A percentile compares a stretch with the other conserved stretches of the same genome.
Conservation (phyloP, 768 basidiomycete genomes). For the Candolleomyces eurysporus region DNA sequence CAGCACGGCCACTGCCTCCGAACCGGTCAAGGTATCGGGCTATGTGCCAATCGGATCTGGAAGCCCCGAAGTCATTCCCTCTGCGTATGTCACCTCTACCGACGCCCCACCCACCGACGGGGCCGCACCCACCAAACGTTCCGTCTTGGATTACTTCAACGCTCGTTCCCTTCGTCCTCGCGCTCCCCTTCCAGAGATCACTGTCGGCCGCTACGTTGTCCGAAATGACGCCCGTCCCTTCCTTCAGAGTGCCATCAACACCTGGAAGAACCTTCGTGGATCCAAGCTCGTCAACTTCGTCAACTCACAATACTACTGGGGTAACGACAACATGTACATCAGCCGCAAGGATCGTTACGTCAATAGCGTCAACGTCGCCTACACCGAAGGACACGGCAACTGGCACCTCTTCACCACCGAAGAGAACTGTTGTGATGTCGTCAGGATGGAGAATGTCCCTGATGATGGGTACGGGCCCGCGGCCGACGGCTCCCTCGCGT, state of each 20-base stretch:
- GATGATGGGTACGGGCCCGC: background rate
- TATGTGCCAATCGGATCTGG: slow-evolving; percentile 2
- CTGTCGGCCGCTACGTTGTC: slow-evolving; percentile 11
- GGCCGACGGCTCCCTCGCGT: background rate
- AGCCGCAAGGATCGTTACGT: background rate
- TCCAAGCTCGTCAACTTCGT: slow-evolving; percentile 1
- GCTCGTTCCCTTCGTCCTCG: background rate
- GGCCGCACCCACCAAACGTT: background rate
- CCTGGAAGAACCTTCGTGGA: background rate
- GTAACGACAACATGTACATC: slow-evolving; percentile 3
- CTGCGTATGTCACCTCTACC: background rate
- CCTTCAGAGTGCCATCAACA: slow-evolving; percentile 1
- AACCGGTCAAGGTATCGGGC: background rate
- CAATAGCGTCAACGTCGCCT: slow-evolving; percentile 10
- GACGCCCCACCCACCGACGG: background rate
- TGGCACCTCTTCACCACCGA: slow-evolving; percentile 8
- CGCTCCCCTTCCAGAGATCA: background rate
- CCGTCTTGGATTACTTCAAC: slow-evolving; percentile 3
- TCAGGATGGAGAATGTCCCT: slow-evolving; percentile 1
- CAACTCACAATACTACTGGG: slow-evolving; percentile 10
- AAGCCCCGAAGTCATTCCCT: background rate
- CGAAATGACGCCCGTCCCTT: slow-evolving; percentile 1
- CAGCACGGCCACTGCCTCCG: background rate
- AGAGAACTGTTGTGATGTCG: slow-evolving; percentile 5
- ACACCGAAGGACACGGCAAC: slow-evolving; percentile 9